Evolutionary conservation across 1,284 basidiomycete species (phyloP), one percentile per base, ranked within the genome.

Genomic region (Ustilago cynodontis): DNA sequence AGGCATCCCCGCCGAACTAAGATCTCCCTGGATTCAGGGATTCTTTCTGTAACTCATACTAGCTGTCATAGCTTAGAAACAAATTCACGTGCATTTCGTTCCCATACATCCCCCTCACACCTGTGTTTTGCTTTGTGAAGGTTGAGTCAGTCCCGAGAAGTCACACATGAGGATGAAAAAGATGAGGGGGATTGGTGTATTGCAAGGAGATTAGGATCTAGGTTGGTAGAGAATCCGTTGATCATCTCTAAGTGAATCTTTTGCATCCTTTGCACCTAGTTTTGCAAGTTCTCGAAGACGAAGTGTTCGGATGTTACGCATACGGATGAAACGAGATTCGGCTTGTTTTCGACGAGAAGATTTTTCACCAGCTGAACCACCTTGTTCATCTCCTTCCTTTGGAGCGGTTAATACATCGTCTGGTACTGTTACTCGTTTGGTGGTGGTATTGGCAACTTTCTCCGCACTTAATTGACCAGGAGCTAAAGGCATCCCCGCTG

Each of bases 401-500:
- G 24, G 6, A 16, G 58, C n/a, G 4, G 54, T 33, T 2, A 69
- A 41, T 20, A 71, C 43, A 10, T 61, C 59, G 9, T 59, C 66
- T 29, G 58, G 56, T 29, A 51, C 14, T 53, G n/a, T 20, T 24
- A 24, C 39, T 2, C n/a, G n/a, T n/a, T n/a, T n/a, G n/a, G n/a
- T n/a, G n/a, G n/a, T n/a, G n/a, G n/a, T n/a, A n/a, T n/a, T n/a
- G n/a, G n/a, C n/a, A n/a, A n/a, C n/a, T n/a, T 37, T 37, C 41
- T 60, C 52, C 2, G 66, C 61, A 22, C 59, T 28, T n/a, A 66
- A 11, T 26, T 85, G 83, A 0, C 83, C 83, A 0, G 82, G 82
- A 0, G 82, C 83, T 0, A 77, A 39, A 0, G 83, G 83, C 83
- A 85, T 84, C 3, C 84, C 82, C 0, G 72, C 57, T 1, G 82